Evolutionary conservation across 1,284 basidiomycete species (phyloP), one percentile per base, ranked within the genome.

Genomic region (Irpex sp.): DNA sequence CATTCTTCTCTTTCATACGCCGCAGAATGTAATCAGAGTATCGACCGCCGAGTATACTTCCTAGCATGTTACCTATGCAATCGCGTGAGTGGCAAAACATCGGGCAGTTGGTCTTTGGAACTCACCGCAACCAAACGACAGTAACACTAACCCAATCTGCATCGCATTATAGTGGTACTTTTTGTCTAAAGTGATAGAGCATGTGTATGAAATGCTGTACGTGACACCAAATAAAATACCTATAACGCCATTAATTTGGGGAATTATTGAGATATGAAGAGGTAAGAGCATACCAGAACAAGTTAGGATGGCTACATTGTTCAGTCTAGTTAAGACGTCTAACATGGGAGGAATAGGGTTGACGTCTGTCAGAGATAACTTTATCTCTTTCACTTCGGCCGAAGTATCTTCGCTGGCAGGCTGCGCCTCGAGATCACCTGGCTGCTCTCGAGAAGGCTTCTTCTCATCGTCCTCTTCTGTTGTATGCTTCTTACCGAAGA

Each of bases 141-240:
- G 81, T 6, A 94, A 81, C 5, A 93, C 85, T 26, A 94, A 74
- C 8, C 94, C 94, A 60, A 92, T 85, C 59, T 86, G 79, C 2
- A 95, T 78, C 0, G 94, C 79, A 59, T 85, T 78, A 73, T 90
- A 94, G 37, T 81, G 74, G 69, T 95, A 95, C 6, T 81, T 77
- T 31, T 77, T 76, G 4, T 73, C 82, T 17, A 93, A 79, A 1
- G 90, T 92, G 58, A 90, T 79, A 8, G 90, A 82, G 9, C 86
- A 86, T 0, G 92, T 93, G 72, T 93, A 95, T 1, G 79, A 73
- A 50, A 90, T 81, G 50, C 85, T 82, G 72, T 90, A 94, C 57
- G 81, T 84, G 63, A 88, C 88, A 0, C 87, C 86, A 69, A 91
- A 94, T n/a, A 90, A 73, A n/a, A 89, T 69, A 57, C 86, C 90